A percentile compares a stretch with the other conserved stretches of the same genome.
Conservation (phyloP, 2,329 filamentous ascomycete genomes). For the Hypoxylon sp. region DNA sequence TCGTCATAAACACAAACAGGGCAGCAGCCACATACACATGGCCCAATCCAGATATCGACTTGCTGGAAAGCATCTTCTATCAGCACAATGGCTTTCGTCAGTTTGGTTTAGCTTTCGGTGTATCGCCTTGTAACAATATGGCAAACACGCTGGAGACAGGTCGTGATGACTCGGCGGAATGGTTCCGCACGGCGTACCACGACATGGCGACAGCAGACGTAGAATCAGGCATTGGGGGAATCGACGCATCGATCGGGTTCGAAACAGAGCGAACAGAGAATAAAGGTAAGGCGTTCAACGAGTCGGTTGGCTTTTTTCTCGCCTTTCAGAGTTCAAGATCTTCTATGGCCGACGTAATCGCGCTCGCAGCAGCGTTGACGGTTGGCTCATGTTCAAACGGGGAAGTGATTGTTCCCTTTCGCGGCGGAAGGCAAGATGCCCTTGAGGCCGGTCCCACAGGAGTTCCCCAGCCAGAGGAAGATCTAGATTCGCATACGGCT, state of each 20-base stretch:
- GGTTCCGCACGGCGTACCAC: constrained; percentile 40
- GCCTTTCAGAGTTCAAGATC: constrained; percentile 37
- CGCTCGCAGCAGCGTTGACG: constrained; percentile 44
- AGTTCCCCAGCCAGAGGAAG: constrained; percentile 46
- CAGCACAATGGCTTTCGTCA: constrained; percentile 13
- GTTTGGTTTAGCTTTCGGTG: constrained; percentile 10
- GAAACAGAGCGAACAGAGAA: constrained; percentile 36
- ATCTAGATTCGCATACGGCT: constrained; percentile 38
- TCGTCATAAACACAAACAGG: neutral
- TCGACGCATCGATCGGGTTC: constrained; percentile 38
- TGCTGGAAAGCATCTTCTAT: constrained; percentile 15
- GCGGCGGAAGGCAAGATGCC: constrained; percentile 46
- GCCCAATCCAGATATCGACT: constrained; percentile 5
- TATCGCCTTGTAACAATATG: constrained; percentile 7
- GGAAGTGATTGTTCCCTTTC: constrained; percentile 42
- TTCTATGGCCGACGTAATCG: constrained; percentile 46
- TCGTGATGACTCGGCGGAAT: constrained; percentile 35
- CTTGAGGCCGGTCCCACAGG: constrained; percentile 43
- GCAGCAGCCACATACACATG: neutral
- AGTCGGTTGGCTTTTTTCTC: constrained; percentile 38
- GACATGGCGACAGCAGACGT: constrained; percentile 38
- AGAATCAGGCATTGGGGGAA: constrained; percentile 29
- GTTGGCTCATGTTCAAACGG: constrained; percentile 34
- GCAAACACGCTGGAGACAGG: constrained; percentile 21
- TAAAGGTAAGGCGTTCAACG: constrained; percentile 36